Conservation (phyloP, 148 eudicot species). For the Dysphania ambrosioides region DNA sequence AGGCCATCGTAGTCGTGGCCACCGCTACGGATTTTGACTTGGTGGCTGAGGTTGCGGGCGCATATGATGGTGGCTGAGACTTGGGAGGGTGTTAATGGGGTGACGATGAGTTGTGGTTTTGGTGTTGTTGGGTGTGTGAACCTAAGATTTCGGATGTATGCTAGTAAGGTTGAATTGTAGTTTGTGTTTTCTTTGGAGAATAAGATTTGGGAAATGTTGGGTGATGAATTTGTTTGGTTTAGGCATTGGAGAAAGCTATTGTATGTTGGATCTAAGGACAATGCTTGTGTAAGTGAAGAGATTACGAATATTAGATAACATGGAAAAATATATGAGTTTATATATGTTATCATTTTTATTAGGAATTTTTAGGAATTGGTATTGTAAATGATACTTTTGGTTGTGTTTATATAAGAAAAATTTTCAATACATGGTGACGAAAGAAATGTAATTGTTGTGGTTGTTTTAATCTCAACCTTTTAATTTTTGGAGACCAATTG, state of each 20-base stretch:
- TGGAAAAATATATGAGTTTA: neutral
- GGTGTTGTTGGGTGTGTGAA: conserved; percentile 3
- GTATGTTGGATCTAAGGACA: conserved; percentile 1
- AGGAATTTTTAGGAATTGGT: neutral
- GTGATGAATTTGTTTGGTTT: neutral
- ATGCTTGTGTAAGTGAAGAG: neutral
- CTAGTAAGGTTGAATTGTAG: neutral
- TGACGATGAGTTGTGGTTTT: conserved; percentile 4
- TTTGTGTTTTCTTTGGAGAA: conserved; percentile 16
- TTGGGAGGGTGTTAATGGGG: conserved; percentile 3
- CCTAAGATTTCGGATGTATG: neutral
- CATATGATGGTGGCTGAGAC: conserved; percentile 15
- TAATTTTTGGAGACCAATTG: too few species aligned
- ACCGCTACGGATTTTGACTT: conserved; percentile 22
- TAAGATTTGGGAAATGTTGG: conserved; percentile 9
- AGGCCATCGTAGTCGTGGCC: conserved; percentile 30
- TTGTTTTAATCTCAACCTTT: too few species aligned
- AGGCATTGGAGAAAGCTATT: conserved; percentile 20
- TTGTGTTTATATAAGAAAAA: too few species aligned
- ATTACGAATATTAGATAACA: neutral
- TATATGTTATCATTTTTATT: neutral
- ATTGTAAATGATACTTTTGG: too few species aligned
- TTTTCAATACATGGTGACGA: too few species aligned
- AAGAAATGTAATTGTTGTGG: too few species aligned
- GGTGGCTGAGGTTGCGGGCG: conserved; percentile 17